Evolutionary conservation across 768 basidiomycete species (phyloP).

Genomic region (Podaxis sp.): DNA sequence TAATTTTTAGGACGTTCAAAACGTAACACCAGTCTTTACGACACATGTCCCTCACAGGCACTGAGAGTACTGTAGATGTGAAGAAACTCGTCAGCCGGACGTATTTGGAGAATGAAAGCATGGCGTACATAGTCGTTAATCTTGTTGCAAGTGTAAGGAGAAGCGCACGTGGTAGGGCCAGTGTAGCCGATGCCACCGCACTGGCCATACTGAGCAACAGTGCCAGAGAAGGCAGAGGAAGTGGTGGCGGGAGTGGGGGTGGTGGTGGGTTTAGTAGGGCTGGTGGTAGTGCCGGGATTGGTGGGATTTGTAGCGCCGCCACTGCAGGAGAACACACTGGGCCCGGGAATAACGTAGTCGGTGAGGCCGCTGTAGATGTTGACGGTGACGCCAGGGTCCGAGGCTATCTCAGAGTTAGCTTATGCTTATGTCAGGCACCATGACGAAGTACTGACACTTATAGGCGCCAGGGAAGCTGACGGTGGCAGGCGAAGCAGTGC

Average conservation of each 20-base stretch:
- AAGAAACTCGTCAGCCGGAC: not conserved
- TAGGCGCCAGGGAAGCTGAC: conserved; percentile 52
- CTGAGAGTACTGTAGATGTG: not conserved
- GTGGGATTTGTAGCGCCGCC: conserved; percentile 16
- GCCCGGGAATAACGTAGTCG: conserved; percentile 32
- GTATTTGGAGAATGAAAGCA: not conserved
- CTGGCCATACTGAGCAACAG: conserved; percentile 41
- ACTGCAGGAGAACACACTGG: conserved; percentile 37
- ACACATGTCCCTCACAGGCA: not conserved
- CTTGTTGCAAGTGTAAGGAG: conserved; percentile 21
- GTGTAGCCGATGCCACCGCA: conserved; percentile 34
- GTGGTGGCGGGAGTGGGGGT: conserved; percentile 19
- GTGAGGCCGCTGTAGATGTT: conserved; percentile 42
- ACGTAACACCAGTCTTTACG: not conserved
- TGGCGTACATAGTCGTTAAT: conserved; percentile 21
- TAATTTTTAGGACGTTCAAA: not conserved
- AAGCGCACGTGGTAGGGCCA: conserved; percentile 20
- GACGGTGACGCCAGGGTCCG: conserved; percentile 41
- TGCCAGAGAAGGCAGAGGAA: conserved; percentile 17
- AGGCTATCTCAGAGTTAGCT: not conserved
- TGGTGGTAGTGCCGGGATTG: conserved; percentile 7
- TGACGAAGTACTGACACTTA: conserved; percentile 24
- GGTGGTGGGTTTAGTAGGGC: conserved; percentile 16
- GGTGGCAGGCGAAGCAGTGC: conserved; percentile 39
- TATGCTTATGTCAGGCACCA: too few relatives aligned